These are phyloP conservation scores for Eucalyptus polybractea DNA, from an alignment of 345 rosid species.

Conservation along the genomic window DNA sequence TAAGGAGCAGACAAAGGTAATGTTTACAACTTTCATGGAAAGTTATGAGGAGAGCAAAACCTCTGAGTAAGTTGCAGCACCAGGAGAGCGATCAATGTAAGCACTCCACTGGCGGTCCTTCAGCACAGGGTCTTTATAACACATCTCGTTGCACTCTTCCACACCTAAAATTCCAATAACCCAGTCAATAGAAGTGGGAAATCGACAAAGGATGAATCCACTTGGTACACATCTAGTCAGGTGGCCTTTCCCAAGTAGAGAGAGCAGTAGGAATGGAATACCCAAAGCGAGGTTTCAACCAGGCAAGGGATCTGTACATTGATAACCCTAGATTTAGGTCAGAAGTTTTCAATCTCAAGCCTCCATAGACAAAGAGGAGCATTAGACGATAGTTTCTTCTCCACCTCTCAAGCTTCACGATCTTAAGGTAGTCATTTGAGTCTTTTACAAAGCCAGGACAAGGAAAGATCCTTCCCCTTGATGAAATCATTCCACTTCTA, in stretches of 20 bases:
- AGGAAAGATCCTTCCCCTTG: not conserved
- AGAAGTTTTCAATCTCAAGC: not conserved
- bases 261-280: not conserved
- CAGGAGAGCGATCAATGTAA: conserved; percentile 87
- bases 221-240: not conserved
- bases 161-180: conserved; percentile 35
- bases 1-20: not conserved
- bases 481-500: not conserved
- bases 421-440: not conserved
- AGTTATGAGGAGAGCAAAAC: conserved; percentile 11
- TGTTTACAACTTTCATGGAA: not conserved
- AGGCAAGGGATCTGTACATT: not conserved
- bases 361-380: not conserved
- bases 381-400: not conserved
- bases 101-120: conserved; percentile 92
- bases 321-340: not conserved
- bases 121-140: conserved; percentile 95
- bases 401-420: not conserved
- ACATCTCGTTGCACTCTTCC: conserved; percentile 67
- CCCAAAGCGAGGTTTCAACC: not conserved
- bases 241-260: not conserved
- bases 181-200: not conserved
- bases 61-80: conserved; percentile 70
- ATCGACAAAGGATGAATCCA: not conserved
- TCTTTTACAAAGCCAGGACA: not conserved